phyloP scores from a whole-genome alignment of 2,329 filamentous ascomycete species.

The Dryadomyces quercivorus region DNA sequence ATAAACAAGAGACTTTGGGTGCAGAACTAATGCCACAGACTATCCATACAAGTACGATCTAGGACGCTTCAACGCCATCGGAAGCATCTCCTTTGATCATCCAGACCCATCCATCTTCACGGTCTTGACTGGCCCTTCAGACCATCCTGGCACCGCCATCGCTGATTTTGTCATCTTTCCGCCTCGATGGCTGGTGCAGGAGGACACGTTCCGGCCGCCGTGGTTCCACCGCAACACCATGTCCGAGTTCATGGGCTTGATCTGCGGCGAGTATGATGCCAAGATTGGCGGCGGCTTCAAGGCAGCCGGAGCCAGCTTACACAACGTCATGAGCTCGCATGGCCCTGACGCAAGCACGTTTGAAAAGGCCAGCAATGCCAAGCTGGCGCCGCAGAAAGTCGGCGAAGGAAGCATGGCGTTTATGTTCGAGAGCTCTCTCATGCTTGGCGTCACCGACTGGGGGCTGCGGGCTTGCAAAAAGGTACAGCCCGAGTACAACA shows the following conservation, averaged over 20 bases:
- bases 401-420: no score
- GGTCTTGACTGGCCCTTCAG: constrained; percentile 47
- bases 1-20: no score
- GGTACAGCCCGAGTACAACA: no score
- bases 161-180: constrained; percentile 64
- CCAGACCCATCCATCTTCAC: constrained; percentile 69
- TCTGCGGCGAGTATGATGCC: constrained; percentile 46
- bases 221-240: constrained; percentile 61
- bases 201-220: constrained; percentile 58
- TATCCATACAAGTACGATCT: constrained; percentile 68
- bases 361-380: no score
- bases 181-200: constrained; percentile 55
- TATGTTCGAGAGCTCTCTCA: no score
- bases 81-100: constrained; percentile 62
- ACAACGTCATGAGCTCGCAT: constrained; percentile 37
- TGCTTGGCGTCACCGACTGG: no score
- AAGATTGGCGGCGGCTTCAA: constrained; percentile 45
- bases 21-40: no score
- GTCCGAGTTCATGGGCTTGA: constrained; percentile 51
- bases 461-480: no score
- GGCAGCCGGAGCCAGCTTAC: constrained; percentile 44
- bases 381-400: no score
- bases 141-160: constrained; percentile 44
- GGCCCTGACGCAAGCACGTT: no score
- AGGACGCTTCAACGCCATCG: constrained; percentile 63